A percentile compares a stretch with the other conserved stretches of the same genome.
These are phyloP conservation scores for Begonia fuchsioides DNA, from an alignment of 306 rosid species.

Conservation along the genomic window DNA sequence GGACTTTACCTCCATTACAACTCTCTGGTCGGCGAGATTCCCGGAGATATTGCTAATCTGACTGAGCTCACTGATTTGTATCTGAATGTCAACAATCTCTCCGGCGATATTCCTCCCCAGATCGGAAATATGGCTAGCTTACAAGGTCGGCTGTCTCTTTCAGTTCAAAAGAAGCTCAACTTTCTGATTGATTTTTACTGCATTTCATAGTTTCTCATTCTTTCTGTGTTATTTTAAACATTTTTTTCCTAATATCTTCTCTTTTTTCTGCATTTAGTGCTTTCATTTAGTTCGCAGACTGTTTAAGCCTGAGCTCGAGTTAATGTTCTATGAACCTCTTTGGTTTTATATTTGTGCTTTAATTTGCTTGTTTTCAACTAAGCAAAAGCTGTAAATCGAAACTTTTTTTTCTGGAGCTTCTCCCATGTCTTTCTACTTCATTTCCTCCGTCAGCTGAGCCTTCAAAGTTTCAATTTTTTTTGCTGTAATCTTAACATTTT, in stretches of 20 bases:
- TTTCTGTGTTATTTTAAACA: no score
- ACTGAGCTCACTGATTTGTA: slow-evolving; percentile 30
- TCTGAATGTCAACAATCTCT: slow-evolving; percentile 33
- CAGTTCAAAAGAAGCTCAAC: background rate
- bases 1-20: slow-evolving; percentile 41
- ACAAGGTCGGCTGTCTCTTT: slow-evolving; percentile 20
- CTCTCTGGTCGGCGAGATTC: slow-evolving; percentile 28
- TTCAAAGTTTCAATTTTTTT: background rate
- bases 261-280: no score
- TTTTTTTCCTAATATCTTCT: no score
- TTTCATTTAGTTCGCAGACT: no score
- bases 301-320: no score
- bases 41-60: slow-evolving; percentile 24
- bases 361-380: no score
- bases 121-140: slow-evolving; percentile 30
- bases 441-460: background rate
- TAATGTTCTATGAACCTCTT: no score
- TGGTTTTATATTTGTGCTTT: no score
- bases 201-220: no score
- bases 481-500: background rate
- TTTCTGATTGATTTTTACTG: no score
- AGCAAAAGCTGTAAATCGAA: background rate
- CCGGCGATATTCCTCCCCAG: slow-evolving; percentile 28
- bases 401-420: slow-evolving; percentile 1
- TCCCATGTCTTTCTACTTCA: background rate